Evolutionary conservation across 2,329 filamentous ascomycete genomes (phyloP).

Genomic region (Trichoderma sp.): DNA sequence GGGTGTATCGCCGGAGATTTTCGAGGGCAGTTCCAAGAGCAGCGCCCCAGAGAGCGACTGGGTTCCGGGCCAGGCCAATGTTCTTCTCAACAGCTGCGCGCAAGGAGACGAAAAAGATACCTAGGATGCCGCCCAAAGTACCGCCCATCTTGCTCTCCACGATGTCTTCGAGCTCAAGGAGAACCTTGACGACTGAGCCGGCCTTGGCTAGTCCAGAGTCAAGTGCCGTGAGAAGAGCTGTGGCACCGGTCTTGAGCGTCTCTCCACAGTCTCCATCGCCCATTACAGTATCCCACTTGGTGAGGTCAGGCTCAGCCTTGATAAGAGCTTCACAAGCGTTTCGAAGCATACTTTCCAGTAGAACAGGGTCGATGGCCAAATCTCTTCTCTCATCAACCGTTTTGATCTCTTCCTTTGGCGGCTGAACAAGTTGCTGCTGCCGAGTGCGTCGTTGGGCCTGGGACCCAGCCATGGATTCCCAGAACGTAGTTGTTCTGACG

Average conservation of each 20-base stretch:
- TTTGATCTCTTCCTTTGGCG: slow-evolving; percentile 38
- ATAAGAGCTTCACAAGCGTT: slow-evolving; percentile 55
- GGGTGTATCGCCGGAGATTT: slow-evolving; percentile 54
- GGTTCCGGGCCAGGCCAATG: slow-evolving; percentile 34
- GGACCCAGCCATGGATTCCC: slow-evolving; percentile 54
- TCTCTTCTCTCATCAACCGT: slow-evolving; percentile 43
- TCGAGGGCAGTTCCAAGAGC: slow-evolving; percentile 46
- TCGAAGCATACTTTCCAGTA: slow-evolving; percentile 58
- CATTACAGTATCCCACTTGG: slow-evolving; percentile 63
- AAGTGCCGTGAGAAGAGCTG: slow-evolving; percentile 49
- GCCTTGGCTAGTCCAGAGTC: slow-evolving; percentile 40
- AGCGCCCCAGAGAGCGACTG: slow-evolving; percentile 45
- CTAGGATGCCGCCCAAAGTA: slow-evolving; percentile 53
- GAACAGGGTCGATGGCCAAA: slow-evolving; percentile 51
- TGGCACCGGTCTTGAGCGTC: slow-evolving; percentile 57
- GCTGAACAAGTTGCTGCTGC: slow-evolving; percentile 46
- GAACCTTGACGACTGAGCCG: slow-evolving; percentile 50
- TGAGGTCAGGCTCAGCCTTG: slow-evolving; percentile 62
- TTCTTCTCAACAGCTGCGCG: slow-evolving; percentile 45
- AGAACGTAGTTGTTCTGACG: slow-evolving; percentile 58
- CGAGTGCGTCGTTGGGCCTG: slow-evolving; percentile 42
- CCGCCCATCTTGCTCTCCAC: slow-evolving; percentile 58
- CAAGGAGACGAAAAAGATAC: slow-evolving; percentile 56
- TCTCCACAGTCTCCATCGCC: slow-evolving; percentile 69
- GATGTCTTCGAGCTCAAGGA: slow-evolving; percentile 54